phyloP scores from a whole-genome alignment of 2,329 filamentous ascomycete species.

The Pyrenophora tritici-repentis region DNA sequence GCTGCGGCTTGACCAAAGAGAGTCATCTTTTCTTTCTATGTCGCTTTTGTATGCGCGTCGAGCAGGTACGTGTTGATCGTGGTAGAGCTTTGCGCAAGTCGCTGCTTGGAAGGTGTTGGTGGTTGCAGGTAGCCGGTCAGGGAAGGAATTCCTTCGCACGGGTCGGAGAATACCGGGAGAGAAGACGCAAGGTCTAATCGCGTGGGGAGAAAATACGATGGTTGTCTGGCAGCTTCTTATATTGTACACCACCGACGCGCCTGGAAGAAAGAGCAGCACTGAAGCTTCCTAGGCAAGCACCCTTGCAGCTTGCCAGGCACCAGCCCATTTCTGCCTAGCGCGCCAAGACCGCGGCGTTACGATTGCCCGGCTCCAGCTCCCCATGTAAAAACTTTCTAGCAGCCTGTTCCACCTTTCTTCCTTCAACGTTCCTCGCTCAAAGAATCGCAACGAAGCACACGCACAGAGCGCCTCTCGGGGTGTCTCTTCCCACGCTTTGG shows the following conservation, averaged over 20 bases:
- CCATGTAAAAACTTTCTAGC: slow-evolving; percentile 28
- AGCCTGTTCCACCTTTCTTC: slow-evolving; percentile 25
- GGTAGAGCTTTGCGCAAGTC: slow-evolving; percentile 33
- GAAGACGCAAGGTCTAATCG: background rate
- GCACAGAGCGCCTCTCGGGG: slow-evolving; percentile 65
- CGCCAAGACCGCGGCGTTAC: slow-evolving; percentile 26
- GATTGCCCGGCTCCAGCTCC: slow-evolving; percentile 20
- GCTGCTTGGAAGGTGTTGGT: background rate
- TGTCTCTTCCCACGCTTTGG: slow-evolving; percentile 72
- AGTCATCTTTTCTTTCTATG: slow-evolving; percentile 56
- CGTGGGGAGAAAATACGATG: background rate
- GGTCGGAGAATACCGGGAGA: background rate
- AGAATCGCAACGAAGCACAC: slow-evolving; percentile 99
- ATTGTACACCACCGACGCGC: slow-evolving; percentile 19
- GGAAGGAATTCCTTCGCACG: slow-evolving; percentile 13
- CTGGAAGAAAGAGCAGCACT: slow-evolving; percentile 26
- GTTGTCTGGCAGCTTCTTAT: slow-evolving; percentile 17
- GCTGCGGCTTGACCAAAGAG: slow-evolving; percentile 62
- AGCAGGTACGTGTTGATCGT: slow-evolving; percentile 6
- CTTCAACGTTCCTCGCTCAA: slow-evolving; percentile 87
- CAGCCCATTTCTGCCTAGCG: slow-evolving; percentile 35
- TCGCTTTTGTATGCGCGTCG: slow-evolving; percentile 10
- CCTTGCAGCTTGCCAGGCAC: slow-evolving; percentile 25
- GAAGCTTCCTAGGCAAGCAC: slow-evolving; percentile 33
- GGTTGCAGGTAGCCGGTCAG: background rate